Percentiles rank a stretch among this genome's conserved stretches.
Conservation (phyloP, 1,284 basidiomycete species). For the Termitomyces sp. region DNA sequence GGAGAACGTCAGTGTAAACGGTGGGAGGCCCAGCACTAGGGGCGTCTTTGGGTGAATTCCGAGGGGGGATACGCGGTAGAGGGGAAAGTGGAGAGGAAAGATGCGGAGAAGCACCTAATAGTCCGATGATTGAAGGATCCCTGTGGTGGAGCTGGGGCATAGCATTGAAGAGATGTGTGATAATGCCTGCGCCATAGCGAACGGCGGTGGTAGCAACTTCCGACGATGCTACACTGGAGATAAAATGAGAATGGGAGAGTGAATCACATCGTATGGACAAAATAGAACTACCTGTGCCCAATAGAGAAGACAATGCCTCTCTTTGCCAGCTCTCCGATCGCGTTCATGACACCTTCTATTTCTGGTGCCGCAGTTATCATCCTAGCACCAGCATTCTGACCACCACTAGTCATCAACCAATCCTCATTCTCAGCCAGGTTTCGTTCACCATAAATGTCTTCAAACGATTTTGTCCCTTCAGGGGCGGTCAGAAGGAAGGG, state of each 20-base stretch:
- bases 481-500: constrained; percentile 63
- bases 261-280: not conserved
- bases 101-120: constrained; percentile 74
- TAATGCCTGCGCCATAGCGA: constrained; percentile 69
- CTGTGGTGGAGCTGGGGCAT: constrained; percentile 86
- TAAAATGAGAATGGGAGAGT: not conserved
- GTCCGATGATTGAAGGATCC: constrained; percentile 82
- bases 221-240: constrained; percentile 52
- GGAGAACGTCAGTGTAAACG: constrained; percentile 9
- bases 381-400: constrained; percentile 56
- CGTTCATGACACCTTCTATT: constrained; percentile 72
- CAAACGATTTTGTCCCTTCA: constrained; percentile 58
- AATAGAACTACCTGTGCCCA: constrained; percentile 67
- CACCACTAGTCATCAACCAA: constrained; percentile 50
- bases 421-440: constrained; percentile 60
- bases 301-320: constrained; percentile 78
- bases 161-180: constrained; percentile 91
- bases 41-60: constrained; percentile 8
- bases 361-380: constrained; percentile 88
- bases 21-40: not conserved
- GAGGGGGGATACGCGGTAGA: constrained; percentile 19
- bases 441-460: constrained; percentile 66
- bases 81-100: constrained; percentile 35
- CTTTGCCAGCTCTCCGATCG: constrained; percentile 54
- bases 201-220: constrained; percentile 67